Conservation (phyloP, 2,329 filamentous ascomycete genomes). For the Apiospora rasikravindrae region DNA sequence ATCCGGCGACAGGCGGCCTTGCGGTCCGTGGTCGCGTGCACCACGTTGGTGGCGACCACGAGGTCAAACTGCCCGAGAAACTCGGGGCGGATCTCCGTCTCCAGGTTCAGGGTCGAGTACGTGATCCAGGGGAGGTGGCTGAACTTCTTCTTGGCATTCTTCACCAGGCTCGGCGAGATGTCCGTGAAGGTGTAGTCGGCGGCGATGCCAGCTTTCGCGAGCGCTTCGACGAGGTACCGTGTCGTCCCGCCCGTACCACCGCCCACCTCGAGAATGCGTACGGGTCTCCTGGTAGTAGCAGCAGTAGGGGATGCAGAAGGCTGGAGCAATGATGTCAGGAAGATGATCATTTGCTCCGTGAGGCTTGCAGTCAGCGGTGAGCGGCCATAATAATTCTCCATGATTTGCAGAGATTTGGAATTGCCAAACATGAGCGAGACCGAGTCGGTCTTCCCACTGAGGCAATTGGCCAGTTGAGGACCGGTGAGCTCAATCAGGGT, state of each 20-base stretch:
- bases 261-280: slow-evolving; percentile 47
- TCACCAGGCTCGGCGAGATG: slow-evolving; percentile 42
- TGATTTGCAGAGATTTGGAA: slow-evolving; percentile 20
- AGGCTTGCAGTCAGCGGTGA: not conserved
- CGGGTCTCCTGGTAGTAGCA: too few species aligned
- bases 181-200: slow-evolving; percentile 52
- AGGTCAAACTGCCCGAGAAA: slow-evolving; percentile 34
- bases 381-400: not conserved
- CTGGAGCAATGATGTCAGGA: too few species aligned
- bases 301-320: too few species aligned
- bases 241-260: slow-evolving; percentile 51
- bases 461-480: slow-evolving; percentile 42
- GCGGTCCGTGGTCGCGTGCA: slow-evolving; percentile 40
- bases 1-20: slow-evolving; percentile 32
- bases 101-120: slow-evolving; percentile 38
- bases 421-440: slow-evolving; percentile 46
- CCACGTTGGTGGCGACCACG: slow-evolving; percentile 42
- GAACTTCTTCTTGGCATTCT: slow-evolving; percentile 35
- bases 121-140: slow-evolving; percentile 28
- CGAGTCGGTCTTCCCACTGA: slow-evolving; percentile 43
- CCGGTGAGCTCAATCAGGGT: slow-evolving; percentile 41
- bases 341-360: not conserved
- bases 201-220: slow-evolving; percentile 31
- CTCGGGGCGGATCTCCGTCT: slow-evolving; percentile 29
- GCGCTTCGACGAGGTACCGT: slow-evolving; percentile 32